phyloP scores from a whole-genome alignment of 805 yeast genomes.

The Cyberlindnera xylosilytica region DNA sequence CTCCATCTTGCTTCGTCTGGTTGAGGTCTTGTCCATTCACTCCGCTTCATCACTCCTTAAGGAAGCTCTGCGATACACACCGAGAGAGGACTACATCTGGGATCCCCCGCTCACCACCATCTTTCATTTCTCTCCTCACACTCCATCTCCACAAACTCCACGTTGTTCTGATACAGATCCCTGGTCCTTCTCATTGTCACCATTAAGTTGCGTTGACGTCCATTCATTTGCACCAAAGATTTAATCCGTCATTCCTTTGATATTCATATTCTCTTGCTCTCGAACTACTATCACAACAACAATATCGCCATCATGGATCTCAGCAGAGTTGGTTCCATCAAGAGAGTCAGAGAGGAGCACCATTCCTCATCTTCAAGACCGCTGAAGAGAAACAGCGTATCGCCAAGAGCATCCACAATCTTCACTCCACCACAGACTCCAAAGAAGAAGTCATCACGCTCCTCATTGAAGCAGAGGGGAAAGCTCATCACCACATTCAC shows the following conservation, averaged over 20 bases:
- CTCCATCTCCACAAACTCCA: neutral
- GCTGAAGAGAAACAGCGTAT: slow-evolving; percentile 16
- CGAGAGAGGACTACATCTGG: neutral
- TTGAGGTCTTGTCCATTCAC: slow-evolving; percentile 1
- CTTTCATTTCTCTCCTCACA: neutral
- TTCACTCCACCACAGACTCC: slow-evolving; percentile 20
- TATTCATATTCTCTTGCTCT: neutral
- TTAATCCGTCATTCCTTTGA: slow-evolving; percentile 11
- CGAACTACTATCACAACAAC: neutral
- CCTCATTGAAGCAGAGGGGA: slow-evolving; percentile 12
- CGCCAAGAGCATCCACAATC: slow-evolving; percentile 10
- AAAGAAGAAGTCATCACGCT: slow-evolving; percentile 8
- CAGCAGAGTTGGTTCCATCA: slow-evolving; percentile 15
- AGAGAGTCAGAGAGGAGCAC: slow-evolving; percentile 24
- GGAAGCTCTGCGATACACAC: slow-evolving; percentile 3
- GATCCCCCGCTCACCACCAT: neutral
- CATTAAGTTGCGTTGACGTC: slow-evolving; percentile 33
- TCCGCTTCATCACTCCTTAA: slow-evolving; percentile 5
- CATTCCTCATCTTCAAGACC: slow-evolving; percentile 15
- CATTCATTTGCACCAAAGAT: slow-evolving; percentile 21
- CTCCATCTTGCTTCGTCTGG: neutral
- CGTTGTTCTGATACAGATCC: neutral
- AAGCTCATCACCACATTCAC: slow-evolving; percentile 25
- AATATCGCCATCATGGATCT: slow-evolving; percentile 6
- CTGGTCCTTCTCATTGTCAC: slow-evolving; percentile 21